Evolutionary conservation across 768 basidiomycete species (phyloP), one percentile per base, ranked within the genome.

Genomic region (Boletus reticuloceps): DNA sequence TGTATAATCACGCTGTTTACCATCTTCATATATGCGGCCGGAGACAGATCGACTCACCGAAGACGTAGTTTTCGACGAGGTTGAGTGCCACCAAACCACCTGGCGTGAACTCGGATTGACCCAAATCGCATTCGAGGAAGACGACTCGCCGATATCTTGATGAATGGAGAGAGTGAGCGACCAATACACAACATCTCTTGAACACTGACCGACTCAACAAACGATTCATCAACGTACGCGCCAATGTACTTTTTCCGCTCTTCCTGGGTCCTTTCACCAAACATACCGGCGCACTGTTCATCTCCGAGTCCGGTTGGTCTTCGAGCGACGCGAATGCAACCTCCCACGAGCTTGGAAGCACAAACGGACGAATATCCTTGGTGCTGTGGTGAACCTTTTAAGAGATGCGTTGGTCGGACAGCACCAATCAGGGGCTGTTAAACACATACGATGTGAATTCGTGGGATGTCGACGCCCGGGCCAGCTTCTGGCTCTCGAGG

Each of bases 71-170:
- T 10, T 86, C 82, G 16, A 97, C 60, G 1, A 96, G 60, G 67
- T 85, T 88, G 29, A 99, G 72, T 0, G 91, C 82, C 13, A 97
- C 88, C 73, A 91, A 80, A 0, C 94, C 96, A 0, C 85, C 86
- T 1, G 91, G 87, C 1, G 89, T 88, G 66, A 98, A 96, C 70
- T 98, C 95, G 5, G 93, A 89, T 71, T 99, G 96, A 17, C 96
- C 96, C 5, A 91, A 63, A 71, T 99, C 96, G 55, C 90, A 91
- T 67, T 98, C 96, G 9, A 99, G 79, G 68, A 83, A 97, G 1
- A 93, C 95, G 4, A 98, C 92, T n/a, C 78, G 79, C 22, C 77
- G 76, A 72, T 91, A 91, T 29, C 89, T 92, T 31, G 36, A 50
- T 13, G 22, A 39, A 19, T 2, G 8, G 19, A 36, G 37, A 27